Evolutionary conservation across 2,329 filamentous ascomycete genomes (phyloP).

Genomic region (Zymoseptoria pseudotritici): DNA sequence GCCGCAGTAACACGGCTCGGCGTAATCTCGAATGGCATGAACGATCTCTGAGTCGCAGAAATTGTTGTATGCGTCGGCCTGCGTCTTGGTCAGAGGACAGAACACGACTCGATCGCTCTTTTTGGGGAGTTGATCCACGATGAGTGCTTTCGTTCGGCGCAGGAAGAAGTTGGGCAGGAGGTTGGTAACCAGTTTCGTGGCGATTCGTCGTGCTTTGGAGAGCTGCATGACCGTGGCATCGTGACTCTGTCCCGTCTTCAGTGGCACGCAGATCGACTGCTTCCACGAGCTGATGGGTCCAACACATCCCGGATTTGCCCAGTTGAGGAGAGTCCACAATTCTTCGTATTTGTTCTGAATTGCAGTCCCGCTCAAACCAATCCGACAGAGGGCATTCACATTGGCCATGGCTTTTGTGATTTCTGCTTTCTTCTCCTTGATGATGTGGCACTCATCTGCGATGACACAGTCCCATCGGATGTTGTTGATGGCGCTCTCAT

Average conservation of each 20-base stretch:
- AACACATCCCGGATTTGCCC: slow-evolving; percentile 78
- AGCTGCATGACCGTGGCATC: slow-evolving; percentile 80
- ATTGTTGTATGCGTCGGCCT: slow-evolving; percentile 74
- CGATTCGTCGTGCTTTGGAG: slow-evolving; percentile 70
- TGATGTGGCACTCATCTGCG: slow-evolving; percentile 84
- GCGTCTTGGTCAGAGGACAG: slow-evolving; percentile 76
- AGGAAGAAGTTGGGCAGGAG: slow-evolving; percentile 85
- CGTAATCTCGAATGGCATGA: slow-evolving; percentile 58
- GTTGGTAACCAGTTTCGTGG: slow-evolving; percentile 76
- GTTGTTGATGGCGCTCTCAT: slow-evolving; percentile 70
- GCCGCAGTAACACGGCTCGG: slow-evolving; percentile 61
- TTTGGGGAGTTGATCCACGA: slow-evolving; percentile 85
- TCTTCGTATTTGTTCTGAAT: slow-evolving; percentile 99
- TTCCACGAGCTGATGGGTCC: slow-evolving; percentile 69
- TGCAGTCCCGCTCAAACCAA: slow-evolving; percentile 88
- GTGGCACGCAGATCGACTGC: slow-evolving; percentile 65
- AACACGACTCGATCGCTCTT: slow-evolving; percentile 94
- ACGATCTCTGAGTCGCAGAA: slow-evolving; percentile 69
- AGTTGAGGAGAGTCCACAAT: slow-evolving; percentile 91
- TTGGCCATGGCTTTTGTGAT: slow-evolving; percentile 82
- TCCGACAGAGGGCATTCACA: slow-evolving; percentile 82
- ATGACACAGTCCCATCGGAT: slow-evolving; percentile 90
- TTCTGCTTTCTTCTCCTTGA: slow-evolving; percentile 73
- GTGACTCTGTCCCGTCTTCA: slow-evolving; percentile 85
- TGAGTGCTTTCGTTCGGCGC: slow-evolving; percentile 84